These are phyloP conservation scores for Cyberlindnera mrakii DNA, from an alignment of 805 yeast genomes.

Conservation along the genomic window DNA sequence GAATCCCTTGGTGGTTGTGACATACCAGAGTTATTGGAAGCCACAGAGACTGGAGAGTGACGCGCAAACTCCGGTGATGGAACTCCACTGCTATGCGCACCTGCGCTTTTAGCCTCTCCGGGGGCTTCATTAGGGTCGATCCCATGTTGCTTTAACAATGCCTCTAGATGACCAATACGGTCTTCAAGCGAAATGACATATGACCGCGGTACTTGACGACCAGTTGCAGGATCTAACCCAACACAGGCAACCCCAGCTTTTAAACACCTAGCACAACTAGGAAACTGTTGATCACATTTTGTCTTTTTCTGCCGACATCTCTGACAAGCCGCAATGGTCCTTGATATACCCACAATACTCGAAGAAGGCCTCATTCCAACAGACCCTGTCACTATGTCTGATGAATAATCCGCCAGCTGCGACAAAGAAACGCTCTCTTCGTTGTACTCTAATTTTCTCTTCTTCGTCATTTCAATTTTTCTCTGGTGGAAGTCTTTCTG, in stretches of 20 bases:
- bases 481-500: neutral
- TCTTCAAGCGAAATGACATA: conserved; percentile 70
- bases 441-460: neutral
- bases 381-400: neutral
- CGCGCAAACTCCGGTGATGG: neutral
- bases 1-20: conserved; percentile 9
- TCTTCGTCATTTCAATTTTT: neutral
- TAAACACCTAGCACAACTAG: conserved; percentile 50
- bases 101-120: neutral
- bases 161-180: conserved; percentile 51
- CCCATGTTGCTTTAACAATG: conserved; percentile 38
- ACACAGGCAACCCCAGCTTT: conserved; percentile 69
- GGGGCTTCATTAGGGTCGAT: conserved; percentile 25
- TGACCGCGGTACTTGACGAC: conserved; percentile 78
- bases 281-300: conserved; percentile 54
- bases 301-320: conserved; percentile 69
- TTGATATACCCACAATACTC: conserved; percentile 39
- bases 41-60: conserved; percentile 2
- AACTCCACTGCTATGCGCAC: neutral
- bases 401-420: neutral
- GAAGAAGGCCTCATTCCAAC: conserved; percentile 12
- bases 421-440: too few species aligned
- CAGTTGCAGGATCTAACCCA: conserved; percentile 83
- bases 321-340: conserved; percentile 79
- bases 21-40: conserved; percentile 3